A percentile compares a stretch with the other conserved stretches of the same genome.
Evolutionary conservation across 2,329 filamentous ascomycete species (phyloP).

Genomic region (Fusarium subglutinans): DNA sequence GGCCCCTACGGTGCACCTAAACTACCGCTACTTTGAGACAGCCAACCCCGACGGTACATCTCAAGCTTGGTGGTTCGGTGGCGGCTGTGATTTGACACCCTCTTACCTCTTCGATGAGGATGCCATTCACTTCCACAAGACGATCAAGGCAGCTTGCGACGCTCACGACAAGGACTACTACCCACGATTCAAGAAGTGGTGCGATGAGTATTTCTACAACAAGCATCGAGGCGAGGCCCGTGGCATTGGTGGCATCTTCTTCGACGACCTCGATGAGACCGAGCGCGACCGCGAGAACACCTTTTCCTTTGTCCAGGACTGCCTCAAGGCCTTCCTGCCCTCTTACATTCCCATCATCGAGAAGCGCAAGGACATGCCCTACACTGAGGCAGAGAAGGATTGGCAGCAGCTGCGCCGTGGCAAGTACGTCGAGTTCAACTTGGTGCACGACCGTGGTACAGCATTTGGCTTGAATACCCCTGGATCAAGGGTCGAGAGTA

Average conservation of each 20-base stretch:
- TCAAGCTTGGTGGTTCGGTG: slow-evolving; percentile 98
- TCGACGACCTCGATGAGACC: slow-evolving; percentile 91
- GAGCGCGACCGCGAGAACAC: slow-evolving; percentile 89
- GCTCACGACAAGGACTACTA: slow-evolving; percentile 93
- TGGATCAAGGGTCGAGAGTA: slow-evolving; percentile 91
- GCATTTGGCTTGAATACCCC: slow-evolving; percentile 94
- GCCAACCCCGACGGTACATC: slow-evolving; percentile 81
- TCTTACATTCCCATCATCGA: slow-evolving; percentile 91
- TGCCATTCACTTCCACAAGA: slow-evolving; percentile 94
- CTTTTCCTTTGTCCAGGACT: slow-evolving; percentile 89
- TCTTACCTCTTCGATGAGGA: slow-evolving; percentile 97
- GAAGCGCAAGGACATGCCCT: slow-evolving; percentile 91
- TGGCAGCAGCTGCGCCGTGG: slow-evolving; percentile 97
- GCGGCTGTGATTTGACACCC: slow-evolving; percentile 92
- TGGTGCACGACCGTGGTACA: slow-evolving; percentile 95
- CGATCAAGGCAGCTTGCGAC: slow-evolving; percentile 92
- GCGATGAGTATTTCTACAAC: slow-evolving; percentile 95
- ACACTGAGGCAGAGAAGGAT: slow-evolving; percentile 83
- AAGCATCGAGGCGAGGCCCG: slow-evolving; percentile 89
- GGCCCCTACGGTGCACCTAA: slow-evolving; percentile 96
- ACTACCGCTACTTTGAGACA: slow-evolving; percentile 99
- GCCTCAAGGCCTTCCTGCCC: slow-evolving; percentile 86
- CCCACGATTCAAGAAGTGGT: slow-evolving; percentile 96
- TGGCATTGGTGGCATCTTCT: slow-evolving; percentile 96
- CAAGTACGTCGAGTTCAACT: slow-evolving; percentile 98